Evolutionary conservation across 768 basidiomycete genomes (phyloP).

Genomic region (Mycena kentingensis): DNA sequence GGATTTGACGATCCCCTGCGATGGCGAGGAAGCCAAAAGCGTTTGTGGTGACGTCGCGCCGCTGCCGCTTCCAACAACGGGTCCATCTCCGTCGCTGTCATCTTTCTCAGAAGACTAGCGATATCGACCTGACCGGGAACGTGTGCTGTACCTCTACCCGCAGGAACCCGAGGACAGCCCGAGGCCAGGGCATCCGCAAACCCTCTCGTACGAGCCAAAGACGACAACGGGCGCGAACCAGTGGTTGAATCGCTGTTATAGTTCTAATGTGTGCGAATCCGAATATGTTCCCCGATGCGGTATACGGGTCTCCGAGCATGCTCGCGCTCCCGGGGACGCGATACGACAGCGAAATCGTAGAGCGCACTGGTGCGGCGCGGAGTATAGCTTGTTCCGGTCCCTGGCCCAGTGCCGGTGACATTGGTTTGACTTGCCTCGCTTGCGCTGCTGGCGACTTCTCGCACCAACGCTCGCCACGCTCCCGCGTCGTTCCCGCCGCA

Average conservation of each 20-base stretch:
- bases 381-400: too few species aligned
- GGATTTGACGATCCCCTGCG: conserved; percentile 29
- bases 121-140: neutral
- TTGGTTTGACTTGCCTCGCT: neutral
- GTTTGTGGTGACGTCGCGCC: conserved; percentile 32
- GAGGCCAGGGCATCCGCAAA: conserved; percentile 33
- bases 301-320: conserved; percentile 13
- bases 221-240: conserved; percentile 1
- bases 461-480: conserved; percentile 35
- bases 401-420: too few species aligned
- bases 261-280: conserved; percentile 24
- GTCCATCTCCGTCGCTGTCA: conserved; percentile 9
- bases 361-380: conserved; percentile 15
- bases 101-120: conserved; percentile 8
- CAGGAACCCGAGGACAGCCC: conserved; percentile 57
- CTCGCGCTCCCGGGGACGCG: conserved; percentile 17
- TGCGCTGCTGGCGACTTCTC: conserved; percentile 3
- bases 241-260: conserved; percentile 10
- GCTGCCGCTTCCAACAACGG: conserved; percentile 21
- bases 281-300: conserved; percentile 47
- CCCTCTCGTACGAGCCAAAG: conserved; percentile 8
- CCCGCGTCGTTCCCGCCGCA: conserved; percentile 32
- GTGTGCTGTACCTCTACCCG: conserved; percentile 27
- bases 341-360: conserved; percentile 17
- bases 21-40: conserved; percentile 24